Evolutionary conservation across 1,139 yeast genomes (phyloP).

Genomic region (Scheffersomyces quercinus): DNA sequence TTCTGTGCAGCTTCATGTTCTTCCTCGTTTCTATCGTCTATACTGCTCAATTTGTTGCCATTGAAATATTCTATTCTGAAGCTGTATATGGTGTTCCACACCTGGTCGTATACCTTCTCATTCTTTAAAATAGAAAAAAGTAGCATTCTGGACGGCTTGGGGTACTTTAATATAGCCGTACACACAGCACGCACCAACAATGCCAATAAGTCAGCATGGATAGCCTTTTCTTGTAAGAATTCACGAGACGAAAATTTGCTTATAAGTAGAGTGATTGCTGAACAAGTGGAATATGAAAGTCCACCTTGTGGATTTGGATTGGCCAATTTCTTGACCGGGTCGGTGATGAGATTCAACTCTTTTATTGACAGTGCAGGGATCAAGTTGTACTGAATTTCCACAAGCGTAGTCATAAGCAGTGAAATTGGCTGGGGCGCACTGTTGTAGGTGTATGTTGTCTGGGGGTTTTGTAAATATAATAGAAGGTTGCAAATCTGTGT

Average conservation of each 20-base stretch:
- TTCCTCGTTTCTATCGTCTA: conserved; percentile 12
- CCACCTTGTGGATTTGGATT: conserved; percentile 45
- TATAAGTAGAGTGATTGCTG: conserved; percentile 56
- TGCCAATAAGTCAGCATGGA: conserved; percentile 61
- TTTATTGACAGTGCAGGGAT: conserved; percentile 44
- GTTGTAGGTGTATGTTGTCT: not conserved
- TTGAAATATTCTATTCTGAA: conserved; percentile 29
- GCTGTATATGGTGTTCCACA: conserved; percentile 33
- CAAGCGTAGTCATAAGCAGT: conserved; percentile 45
- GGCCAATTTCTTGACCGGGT: conserved; percentile 24
- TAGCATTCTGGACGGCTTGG: conserved; percentile 54
- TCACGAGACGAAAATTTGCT: conserved; percentile 41
- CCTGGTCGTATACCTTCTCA: conserved; percentile 35
- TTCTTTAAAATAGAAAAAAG: conserved; percentile 55
- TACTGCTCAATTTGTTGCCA: conserved; percentile 17
- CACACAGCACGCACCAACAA: conserved; percentile 55
- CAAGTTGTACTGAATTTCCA: conserved; percentile 61
- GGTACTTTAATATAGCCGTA: conserved; percentile 49
- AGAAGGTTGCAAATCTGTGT: conserved; percentile 50
- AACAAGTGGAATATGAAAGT: conserved; percentile 61
- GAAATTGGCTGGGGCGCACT: conserved; percentile 5
- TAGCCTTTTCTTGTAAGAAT: conserved; percentile 43
- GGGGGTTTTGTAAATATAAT: conserved; percentile 10
- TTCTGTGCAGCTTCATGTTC: conserved; percentile 7
- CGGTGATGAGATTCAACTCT: conserved; percentile 20